Evolutionary conservation across 2,329 filamentous ascomycete species (phyloP).

Genomic region (Sporothrix mexicana): DNA sequence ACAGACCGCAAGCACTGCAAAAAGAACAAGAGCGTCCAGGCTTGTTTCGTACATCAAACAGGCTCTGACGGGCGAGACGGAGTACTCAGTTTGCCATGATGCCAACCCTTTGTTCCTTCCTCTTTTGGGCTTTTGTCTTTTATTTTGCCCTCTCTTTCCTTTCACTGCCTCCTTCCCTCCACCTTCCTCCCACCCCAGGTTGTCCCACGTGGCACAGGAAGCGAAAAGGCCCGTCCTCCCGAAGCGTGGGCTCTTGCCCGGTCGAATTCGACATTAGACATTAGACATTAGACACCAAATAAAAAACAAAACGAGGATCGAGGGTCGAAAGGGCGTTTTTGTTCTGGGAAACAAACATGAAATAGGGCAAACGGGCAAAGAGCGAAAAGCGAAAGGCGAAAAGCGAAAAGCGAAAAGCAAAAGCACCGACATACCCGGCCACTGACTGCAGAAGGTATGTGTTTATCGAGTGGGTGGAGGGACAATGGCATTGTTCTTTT

Average conservation of each 20-base stretch:
- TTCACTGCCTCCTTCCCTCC: too few relatives aligned
- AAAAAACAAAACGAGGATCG: too few relatives aligned
- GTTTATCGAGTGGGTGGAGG: not conserved
- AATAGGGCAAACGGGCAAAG: too few relatives aligned
- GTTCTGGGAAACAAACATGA: too few relatives aligned
- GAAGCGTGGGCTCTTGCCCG: not conserved
- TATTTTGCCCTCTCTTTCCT: too few relatives aligned
- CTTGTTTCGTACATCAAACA: not conserved
- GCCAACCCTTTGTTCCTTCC: too few relatives aligned
- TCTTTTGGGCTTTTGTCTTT: too few relatives aligned
- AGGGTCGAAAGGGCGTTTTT: too few relatives aligned
- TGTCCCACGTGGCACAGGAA: conserved; percentile 36
- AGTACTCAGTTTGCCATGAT: conserved; percentile 9
- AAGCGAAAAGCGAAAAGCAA: too few relatives aligned
- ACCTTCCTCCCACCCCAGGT: not conserved
- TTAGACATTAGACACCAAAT: too few relatives aligned
- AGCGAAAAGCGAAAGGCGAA: too few relatives aligned
- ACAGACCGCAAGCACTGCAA: not conserved
- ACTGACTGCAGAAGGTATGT: not conserved
- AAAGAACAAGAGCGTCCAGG: not conserved
- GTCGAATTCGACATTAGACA: too few relatives aligned
- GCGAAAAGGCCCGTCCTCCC: conserved; percentile 33
- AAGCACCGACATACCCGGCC: not conserved
- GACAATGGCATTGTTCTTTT: not conserved
- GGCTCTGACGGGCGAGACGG: conserved; percentile 4